A percentile compares a stretch with the other conserved stretches of the same genome.
Evolutionary conservation across 164 flowering plant species (phyloP).

Genomic region (Cinnamomum chago): DNA sequence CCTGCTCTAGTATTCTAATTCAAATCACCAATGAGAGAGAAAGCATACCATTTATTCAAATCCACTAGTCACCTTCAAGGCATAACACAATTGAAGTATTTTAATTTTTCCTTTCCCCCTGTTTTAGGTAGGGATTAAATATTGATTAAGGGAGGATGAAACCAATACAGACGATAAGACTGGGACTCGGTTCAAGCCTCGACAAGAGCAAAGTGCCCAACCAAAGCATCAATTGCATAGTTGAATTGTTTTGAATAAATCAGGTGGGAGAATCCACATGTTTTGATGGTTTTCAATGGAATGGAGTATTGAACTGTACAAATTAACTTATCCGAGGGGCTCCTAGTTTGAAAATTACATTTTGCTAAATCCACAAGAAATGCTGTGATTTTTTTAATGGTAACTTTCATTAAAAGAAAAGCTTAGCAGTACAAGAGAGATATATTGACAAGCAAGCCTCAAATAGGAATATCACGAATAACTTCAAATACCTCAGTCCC

Average conservation of each 20-base stretch:
- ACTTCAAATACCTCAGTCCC: neutral
- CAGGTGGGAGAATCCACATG: too few relatives aligned
- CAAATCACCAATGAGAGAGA: too few relatives aligned
- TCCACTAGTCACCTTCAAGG: too few relatives aligned
- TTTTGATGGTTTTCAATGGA: too few relatives aligned
- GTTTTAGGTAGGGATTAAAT: neutral
- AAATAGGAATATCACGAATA: too few relatives aligned
- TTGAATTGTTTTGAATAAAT: neutral
- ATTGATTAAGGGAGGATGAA: neutral
- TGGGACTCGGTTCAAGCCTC: neutral
- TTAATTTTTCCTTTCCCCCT: neutral
- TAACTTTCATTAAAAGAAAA: neutral
- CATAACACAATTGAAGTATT: too few relatives aligned
- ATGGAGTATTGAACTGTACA: too few relatives aligned
- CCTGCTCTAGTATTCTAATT: too few relatives aligned
- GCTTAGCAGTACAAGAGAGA: neutral
- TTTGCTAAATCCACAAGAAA: neutral
- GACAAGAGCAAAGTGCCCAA: neutral
- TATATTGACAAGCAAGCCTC: too few relatives aligned
- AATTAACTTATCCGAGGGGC: too few relatives aligned
- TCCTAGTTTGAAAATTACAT: too few relatives aligned
- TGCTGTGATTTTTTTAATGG: neutral
- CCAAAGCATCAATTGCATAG: neutral
- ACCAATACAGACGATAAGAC: neutral
- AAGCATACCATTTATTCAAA: too few relatives aligned